Evolutionary conservation across 139 green algal species (phyloP).

Genomic region (Volvox reticuliferus): DNA sequence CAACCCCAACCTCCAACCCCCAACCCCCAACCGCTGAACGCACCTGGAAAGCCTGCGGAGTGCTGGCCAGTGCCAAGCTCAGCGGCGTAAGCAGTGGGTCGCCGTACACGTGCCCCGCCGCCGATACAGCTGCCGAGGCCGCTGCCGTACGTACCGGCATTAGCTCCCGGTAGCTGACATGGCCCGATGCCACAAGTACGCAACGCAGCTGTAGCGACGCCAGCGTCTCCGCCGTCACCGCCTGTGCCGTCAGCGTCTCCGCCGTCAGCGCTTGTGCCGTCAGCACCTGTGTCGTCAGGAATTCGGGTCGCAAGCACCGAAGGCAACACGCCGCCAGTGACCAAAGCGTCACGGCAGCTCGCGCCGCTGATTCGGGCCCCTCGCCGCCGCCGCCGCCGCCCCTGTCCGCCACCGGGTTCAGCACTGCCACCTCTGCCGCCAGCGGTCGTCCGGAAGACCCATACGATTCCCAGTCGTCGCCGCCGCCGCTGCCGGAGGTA

Average conservation of each 20-base stretch:
- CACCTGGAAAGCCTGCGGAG: conserved; percentile 46
- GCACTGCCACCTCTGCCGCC: not conserved
- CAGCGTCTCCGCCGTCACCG: not conserved
- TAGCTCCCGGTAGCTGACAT: conserved; percentile 41
- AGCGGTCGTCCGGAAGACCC: conserved; percentile 7
- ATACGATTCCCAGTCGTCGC: conserved; percentile 11
- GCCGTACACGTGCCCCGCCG: not conserved
- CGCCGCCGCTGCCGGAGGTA: not conserved
- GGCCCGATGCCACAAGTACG: conserved; percentile 23
- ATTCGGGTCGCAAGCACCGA: conserved; percentile 27
- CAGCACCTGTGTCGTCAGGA: conserved; percentile 32
- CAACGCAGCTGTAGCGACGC: conserved; percentile 39
- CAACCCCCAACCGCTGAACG: not conserved
- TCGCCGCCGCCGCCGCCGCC: not conserved
- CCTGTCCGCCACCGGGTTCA: not conserved
- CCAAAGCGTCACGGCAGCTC: conserved; percentile 11
- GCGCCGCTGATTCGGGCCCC: not conserved
- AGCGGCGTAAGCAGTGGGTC: conserved; percentile 25
- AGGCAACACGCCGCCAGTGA: conserved; percentile 24
- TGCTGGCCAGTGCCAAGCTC: conserved; percentile 8
- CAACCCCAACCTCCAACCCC: not conserved
- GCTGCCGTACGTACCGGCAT: conserved; percentile 19
- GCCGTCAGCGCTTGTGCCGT: not conserved
- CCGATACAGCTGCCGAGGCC: not conserved
- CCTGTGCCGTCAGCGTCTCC: not conserved